Evolutionary conservation across 2,329 filamentous ascomycete species (phyloP).

Genomic region (Paramyrothecium roridum): DNA sequence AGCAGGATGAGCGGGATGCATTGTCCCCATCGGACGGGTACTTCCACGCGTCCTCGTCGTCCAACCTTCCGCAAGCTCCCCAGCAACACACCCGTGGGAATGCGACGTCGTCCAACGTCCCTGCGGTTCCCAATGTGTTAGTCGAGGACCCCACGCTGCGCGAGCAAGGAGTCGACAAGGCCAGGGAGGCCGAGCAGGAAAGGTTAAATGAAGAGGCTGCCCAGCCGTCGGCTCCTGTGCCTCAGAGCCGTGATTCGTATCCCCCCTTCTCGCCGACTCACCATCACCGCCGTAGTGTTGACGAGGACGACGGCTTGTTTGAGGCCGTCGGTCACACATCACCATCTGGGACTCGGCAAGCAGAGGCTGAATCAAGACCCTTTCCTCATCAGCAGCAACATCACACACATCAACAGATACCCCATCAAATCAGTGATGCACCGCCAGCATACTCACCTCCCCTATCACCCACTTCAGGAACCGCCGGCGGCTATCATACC

Average conservation of each 20-base stretch:
- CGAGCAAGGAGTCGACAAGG: constrained; percentile 35
- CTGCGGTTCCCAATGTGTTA: constrained; percentile 44
- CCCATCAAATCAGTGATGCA: constrained; percentile 29
- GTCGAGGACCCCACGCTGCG: constrained; percentile 45
- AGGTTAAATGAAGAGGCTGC: constrained; percentile 22
- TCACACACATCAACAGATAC: not conserved
- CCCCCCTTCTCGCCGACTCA: constrained; percentile 8
- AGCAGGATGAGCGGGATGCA: constrained; percentile 21
- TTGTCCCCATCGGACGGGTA: constrained; percentile 52
- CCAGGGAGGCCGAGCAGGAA: constrained; percentile 40
- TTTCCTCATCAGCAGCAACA: constrained; percentile 14
- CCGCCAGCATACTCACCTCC: constrained; percentile 48
- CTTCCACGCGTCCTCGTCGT: constrained; percentile 38
- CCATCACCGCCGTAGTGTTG: constrained; percentile 17
- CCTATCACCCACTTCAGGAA: constrained; percentile 28
- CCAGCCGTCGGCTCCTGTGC: not conserved
- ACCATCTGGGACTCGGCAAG: not conserved
- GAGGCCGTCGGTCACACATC: not conserved
- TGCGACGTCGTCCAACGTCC: constrained; percentile 29
- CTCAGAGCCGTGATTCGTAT: not conserved
- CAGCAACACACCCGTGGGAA: constrained; percentile 14
- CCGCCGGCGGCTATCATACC: constrained; percentile 37
- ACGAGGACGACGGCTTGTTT: constrained; percentile 11
- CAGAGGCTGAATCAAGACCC: constrained; percentile 1
- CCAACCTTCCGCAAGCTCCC: constrained; percentile 16